Evolutionary conservation across 2,329 filamentous ascomycete species (phyloP).

Genomic region (Blumeriella jaapii): DNA sequence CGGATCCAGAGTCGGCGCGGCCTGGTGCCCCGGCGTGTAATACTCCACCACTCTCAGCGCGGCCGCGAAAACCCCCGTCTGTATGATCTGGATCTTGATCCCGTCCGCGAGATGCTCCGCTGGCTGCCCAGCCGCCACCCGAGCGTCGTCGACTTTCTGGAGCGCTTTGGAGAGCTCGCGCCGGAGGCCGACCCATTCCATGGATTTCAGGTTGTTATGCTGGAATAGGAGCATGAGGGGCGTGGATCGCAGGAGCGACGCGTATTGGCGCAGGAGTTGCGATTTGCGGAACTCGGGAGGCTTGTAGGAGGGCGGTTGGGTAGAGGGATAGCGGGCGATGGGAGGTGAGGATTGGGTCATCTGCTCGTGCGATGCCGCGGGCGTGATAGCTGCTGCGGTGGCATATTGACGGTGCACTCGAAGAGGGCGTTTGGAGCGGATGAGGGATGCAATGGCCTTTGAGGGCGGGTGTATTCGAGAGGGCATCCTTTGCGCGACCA

Average conservation of each 20-base stretch:
- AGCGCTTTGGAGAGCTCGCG: slow-evolving; percentile 51
- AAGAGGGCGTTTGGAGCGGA: slow-evolving; percentile 29
- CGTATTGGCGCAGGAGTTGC: slow-evolving; percentile 68
- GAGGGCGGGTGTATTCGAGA: slow-evolving; percentile 32
- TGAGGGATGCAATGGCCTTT: slow-evolving; percentile 22
- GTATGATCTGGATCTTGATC: slow-evolving; percentile 71
- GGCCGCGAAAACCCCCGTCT: slow-evolving; percentile 79
- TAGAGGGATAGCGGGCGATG: slow-evolving; percentile 38
- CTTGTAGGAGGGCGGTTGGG: slow-evolving; percentile 80
- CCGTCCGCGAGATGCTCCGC: slow-evolving; percentile 41
- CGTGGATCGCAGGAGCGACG: slow-evolving; percentile 59
- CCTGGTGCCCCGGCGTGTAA: slow-evolving; percentile 43
- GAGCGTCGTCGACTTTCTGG: slow-evolving; percentile 48
- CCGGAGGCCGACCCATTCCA: slow-evolving; percentile 55
- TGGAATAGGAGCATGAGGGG: slow-evolving; percentile 62
- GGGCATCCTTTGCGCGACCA: slow-evolving; percentile 33
- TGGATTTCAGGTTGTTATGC: slow-evolving; percentile 60
- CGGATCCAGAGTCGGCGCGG: slow-evolving; percentile 14
- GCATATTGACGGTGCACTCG: slow-evolving; percentile 34
- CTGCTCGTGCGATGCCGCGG: slow-evolving; percentile 36
- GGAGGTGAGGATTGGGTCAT: slow-evolving; percentile 31
- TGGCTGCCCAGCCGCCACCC: slow-evolving; percentile 32
- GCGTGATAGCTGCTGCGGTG: slow-evolving; percentile 38
- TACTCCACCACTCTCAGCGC: slow-evolving; percentile 82
- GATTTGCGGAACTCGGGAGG: slow-evolving; percentile 80